Evolutionary conservation across 768 basidiomycete species (phyloP), one percentile per base, ranked within the genome.

Genomic region (Kwoniella dendrophila): DNA sequence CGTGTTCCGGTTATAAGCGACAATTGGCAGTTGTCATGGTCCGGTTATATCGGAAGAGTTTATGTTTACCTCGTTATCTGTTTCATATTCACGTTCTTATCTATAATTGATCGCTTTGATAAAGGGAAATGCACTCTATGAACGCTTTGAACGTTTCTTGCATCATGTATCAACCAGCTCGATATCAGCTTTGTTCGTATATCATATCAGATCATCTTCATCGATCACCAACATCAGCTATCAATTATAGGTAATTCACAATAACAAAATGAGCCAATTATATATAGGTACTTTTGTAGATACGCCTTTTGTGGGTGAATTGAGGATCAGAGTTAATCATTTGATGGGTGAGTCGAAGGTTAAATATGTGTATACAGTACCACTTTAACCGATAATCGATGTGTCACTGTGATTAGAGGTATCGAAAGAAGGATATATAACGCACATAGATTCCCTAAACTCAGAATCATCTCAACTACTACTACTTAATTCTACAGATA

Each of bases 281-380:
- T 62, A 48, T 47, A 34, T 55, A 1, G 60, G 60, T 26, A 62
- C 53, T 12, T 62, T 62, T 50, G 83, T 87, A 1, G 85, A 88
- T 63, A 83, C 85, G 29, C 84, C 85, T 0, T 52, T 64, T 5
- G 82, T 86, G 4, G 85, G 85, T 5, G 58, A 79, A n/a, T 66
- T 90, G 8, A 80, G 84, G 16, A 83, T 90, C 24, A 76, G 86
- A 16, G 73, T 78, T 2, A 84, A 90, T 66, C 78, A 87, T 67
- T 71, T 88, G 24, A 77, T 90, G 51, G 79, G 88, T 82, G 56
- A 73, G 77, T 70, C 73, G n/a, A n/a, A n/a, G n/a, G n/a, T n/a
- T n/a, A n/a, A n/a, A n/a, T n/a, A n/a, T n/a, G n/a, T n/a, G n/a
- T n/a, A n/a, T n/a, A n/a, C n/a, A n/a, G n/a, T n/a, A n/a, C n/a